Conservation (phyloP, 2,329 filamentous ascomycete species). For the Sporothrix pseudoabietina region DNA sequence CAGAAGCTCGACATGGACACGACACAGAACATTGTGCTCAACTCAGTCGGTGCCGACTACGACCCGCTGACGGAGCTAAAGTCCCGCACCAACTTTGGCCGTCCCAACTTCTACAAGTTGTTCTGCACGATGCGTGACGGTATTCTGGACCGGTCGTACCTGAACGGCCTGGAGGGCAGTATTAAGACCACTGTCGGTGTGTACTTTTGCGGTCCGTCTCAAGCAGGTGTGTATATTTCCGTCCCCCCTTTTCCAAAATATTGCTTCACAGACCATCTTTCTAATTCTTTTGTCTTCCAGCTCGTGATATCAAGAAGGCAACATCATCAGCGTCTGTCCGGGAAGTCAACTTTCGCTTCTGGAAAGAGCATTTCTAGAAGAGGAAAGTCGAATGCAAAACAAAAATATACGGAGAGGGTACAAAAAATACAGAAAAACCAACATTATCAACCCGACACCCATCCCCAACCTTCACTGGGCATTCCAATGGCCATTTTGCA, state of each 20-base stretch:
- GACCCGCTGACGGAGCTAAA: conserved; percentile 93
- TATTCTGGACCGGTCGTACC: conserved; percentile 81
- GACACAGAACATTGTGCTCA: conserved; percentile 94
- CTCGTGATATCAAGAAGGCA: conserved; percentile 81
- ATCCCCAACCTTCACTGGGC: not conserved
- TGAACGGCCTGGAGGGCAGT: conserved; percentile 75
- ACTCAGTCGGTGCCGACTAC: conserved; percentile 82
- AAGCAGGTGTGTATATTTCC: conserved; percentile 53
- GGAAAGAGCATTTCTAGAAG: conserved; percentile 86
- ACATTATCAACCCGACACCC: not conserved
- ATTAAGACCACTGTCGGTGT: conserved; percentile 87
- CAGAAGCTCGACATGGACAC: conserved; percentile 91
- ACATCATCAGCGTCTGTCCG: conserved; percentile 70
- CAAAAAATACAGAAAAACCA: not conserved
- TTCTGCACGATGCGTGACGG: conserved; percentile 86
- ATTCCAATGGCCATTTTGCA: not conserved
- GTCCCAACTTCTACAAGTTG: conserved; percentile 82
- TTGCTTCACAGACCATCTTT: not conserved
- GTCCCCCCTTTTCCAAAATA: not conserved
- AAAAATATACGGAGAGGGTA: not conserved
- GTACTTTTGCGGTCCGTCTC: conserved; percentile 93
- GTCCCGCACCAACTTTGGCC: conserved; percentile 88
- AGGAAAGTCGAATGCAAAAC: not conserved
- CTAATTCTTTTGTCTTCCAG: conserved; percentile 52
- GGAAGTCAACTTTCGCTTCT: conserved; percentile 93